Conservation (phyloP, 2,329 filamentous ascomycete species). For the Paecilomyces niveus region DNA sequence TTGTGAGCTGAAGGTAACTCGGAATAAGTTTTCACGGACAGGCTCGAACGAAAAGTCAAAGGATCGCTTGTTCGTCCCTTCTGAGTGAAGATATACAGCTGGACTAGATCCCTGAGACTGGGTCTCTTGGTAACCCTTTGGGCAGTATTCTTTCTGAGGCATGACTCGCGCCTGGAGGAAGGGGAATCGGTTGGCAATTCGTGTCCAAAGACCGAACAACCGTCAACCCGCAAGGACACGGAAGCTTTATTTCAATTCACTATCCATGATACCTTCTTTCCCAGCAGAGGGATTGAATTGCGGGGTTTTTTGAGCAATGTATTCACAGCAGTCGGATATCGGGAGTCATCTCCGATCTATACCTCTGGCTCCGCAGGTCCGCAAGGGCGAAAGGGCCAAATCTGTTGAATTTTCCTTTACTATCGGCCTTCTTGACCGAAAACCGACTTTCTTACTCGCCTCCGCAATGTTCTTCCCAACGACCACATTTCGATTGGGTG, state of each 20-base stretch:
- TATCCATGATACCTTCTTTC: neutral
- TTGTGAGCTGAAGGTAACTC: slow-evolving; percentile 58
- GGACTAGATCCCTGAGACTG: slow-evolving; percentile 4
- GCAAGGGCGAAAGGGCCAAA: neutral
- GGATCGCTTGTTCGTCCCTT: slow-evolving; percentile 26
- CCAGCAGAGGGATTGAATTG: neutral
- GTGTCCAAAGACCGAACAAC: neutral
- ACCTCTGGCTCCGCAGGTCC: neutral
- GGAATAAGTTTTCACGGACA: slow-evolving; percentile 56
- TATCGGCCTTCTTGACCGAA: slow-evolving; percentile 12
- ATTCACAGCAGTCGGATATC: slow-evolving; percentile 19
- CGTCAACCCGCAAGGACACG: neutral
- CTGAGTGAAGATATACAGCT: slow-evolving; percentile 37
- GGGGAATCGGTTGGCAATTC: neutral
- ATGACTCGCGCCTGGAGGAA: slow-evolving; percentile 21
- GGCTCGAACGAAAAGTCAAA: slow-evolving; percentile 59
- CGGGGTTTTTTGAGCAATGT: neutral
- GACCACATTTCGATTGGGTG: neutral
- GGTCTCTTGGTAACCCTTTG: slow-evolving; percentile 24
- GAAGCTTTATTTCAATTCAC: neutral
- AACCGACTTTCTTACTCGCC: slow-evolving; percentile 10
- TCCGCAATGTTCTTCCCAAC: neutral
- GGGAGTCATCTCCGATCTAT: slow-evolving; percentile 21
- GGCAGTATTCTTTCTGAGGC: slow-evolving; percentile 44
- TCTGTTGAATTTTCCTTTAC: neutral